phyloP scores from a whole-genome alignment of 495 filamentous ascomycete genomes.

The Penicillium coprophilum region DNA sequence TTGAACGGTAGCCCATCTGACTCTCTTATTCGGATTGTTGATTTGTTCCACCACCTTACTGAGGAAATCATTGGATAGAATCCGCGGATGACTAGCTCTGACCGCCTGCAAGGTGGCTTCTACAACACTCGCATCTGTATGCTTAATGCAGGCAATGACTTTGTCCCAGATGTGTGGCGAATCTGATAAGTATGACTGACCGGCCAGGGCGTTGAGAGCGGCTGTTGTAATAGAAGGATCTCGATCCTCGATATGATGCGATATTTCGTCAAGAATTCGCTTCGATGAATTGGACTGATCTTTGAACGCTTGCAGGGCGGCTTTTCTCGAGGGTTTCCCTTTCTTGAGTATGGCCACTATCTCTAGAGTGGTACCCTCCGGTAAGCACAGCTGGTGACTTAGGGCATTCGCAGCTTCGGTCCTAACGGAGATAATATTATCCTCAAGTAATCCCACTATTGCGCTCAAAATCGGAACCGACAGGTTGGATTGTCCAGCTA shows the following conservation, averaged over 20 bases:
- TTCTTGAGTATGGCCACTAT: neutral
- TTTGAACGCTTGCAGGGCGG: neutral
- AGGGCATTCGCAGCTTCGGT: neutral
- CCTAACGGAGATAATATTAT: neutral
- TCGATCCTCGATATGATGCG: neutral
- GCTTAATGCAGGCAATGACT: neutral
- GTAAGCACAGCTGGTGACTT: neutral
- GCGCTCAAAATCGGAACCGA: neutral
- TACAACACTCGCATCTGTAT: neutral
- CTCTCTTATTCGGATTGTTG: neutral
- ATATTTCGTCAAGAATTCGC: neutral
- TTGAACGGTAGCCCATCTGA: neutral
- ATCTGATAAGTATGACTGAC: neutral
- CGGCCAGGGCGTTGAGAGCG: neutral
- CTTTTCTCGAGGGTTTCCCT: neutral
- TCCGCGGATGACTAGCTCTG: neutral
- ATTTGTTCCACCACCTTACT: neutral
- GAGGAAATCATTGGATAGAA: neutral
- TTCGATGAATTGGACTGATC: neutral
- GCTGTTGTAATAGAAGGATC: neutral
- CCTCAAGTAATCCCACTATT: neutral
- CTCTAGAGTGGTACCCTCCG: neutral
- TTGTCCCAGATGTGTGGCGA: neutral
- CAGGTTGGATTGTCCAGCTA: neutral
- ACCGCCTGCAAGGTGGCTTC: neutral